phyloP scores from a whole-genome alignment of 345 rosid species.

The Brassica incana region DNA sequence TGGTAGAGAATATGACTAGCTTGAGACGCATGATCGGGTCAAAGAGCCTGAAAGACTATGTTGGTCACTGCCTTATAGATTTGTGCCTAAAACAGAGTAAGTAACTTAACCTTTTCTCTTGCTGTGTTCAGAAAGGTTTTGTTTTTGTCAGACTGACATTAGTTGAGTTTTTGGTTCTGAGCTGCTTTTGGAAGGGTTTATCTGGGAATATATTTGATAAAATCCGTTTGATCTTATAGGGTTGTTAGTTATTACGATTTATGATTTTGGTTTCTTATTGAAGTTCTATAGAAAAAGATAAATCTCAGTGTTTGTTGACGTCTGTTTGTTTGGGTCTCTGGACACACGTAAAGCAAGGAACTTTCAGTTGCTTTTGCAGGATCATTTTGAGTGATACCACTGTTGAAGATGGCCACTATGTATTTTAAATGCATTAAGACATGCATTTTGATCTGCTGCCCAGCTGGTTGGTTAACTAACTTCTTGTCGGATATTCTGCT shows the following conservation, averaged over 20 bases:
- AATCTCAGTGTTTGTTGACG: neutral
- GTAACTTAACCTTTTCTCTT: neutral
- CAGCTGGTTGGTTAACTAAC: slow-evolving; percentile 50
- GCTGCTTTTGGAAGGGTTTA: neutral
- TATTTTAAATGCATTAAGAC: slow-evolving; percentile 50
- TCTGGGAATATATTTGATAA: neutral
- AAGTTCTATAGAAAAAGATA: neutral
- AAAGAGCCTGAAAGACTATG: neutral
- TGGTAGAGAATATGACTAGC: neutral
- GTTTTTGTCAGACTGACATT: neutral
- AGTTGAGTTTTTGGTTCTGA: neutral
- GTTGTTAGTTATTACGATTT: neutral
- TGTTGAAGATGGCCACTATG: slow-evolving; percentile 54
- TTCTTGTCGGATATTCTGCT: slow-evolving; percentile 51
- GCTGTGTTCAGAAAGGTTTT: neutral
- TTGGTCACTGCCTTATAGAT: neutral
- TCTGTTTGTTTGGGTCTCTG: neutral
- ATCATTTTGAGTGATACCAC: slow-evolving; percentile 46
- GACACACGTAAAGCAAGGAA: neutral
- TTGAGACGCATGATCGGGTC: neutral
- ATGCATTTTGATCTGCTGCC: slow-evolving; percentile 42
- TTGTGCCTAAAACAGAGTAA: neutral
- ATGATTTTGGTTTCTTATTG: neutral
- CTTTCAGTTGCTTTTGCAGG: neutral
- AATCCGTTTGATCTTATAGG: neutral